These are phyloP conservation scores for Colletotrichum chrysophilum DNA, from an alignment of 2,329 filamentous ascomycete genomes.

Conservation along the genomic window DNA sequence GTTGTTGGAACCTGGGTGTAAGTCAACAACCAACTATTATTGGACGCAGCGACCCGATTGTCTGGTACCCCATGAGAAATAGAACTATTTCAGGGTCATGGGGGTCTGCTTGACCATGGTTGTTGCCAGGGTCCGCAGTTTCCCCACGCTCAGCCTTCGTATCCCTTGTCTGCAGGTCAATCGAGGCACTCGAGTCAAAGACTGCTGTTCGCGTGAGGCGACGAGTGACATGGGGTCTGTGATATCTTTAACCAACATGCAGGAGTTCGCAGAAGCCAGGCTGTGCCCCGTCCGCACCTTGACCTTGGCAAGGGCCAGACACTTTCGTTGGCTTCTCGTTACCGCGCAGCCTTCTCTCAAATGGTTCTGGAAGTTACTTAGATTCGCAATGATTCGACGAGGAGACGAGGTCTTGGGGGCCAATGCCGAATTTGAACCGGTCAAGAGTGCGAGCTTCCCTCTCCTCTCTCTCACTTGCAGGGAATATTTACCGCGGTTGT, in stretches of 20 bases:
- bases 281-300: neutral
- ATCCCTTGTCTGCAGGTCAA: neutral
- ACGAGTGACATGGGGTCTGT: neutral
- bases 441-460: neutral
- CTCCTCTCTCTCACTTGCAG: rapidly evolving
- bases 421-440: neutral
- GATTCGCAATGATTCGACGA: neutral
- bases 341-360: neutral
- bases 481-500: neutral
- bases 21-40: neutral
- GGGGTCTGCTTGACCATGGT: neutral
- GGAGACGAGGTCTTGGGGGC: neutral
- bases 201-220: neutral
- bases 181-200: neutral
- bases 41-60: neutral
- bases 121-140: neutral
- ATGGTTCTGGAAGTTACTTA: neutral
- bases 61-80: neutral
- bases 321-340: neutral
- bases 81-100: neutral
- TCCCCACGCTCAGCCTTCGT: neutral
- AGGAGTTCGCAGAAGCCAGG: neutral
- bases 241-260: neutral
- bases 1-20: neutral
- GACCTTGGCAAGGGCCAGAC: neutral